Conservation (phyloP, 176 grass and related monocot species). For the Neostapfia colusana region DNA sequence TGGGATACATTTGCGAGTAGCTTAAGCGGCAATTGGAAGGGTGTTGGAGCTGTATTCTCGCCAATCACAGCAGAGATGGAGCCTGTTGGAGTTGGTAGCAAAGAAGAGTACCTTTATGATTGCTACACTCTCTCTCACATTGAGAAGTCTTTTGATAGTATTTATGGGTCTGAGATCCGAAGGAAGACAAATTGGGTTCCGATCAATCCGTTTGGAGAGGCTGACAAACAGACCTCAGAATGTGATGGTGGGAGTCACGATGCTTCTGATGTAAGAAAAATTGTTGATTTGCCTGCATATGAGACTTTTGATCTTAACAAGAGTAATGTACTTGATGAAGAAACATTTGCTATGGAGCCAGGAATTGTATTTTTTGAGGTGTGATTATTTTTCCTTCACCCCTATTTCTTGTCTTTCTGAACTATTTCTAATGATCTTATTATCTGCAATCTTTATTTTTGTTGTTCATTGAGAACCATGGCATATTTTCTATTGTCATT, state of each 20-base stretch:
- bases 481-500: neutral
- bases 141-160: conserved; percentile 46
- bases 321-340: conserved; percentile 75
- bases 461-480: neutral
- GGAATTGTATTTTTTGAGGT: conserved; percentile 98
- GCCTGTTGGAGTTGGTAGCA: conserved; percentile 70
- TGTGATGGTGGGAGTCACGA: conserved; percentile 20
- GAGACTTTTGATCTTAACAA: conserved; percentile 77
- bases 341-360: conserved; percentile 65
- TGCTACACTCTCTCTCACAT: conserved; percentile 81
- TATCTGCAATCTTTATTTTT: neutral
- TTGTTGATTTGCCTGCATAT: conserved; percentile 56
- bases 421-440: conserved; percentile 10
- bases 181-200: conserved; percentile 78
- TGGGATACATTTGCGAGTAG: conserved; percentile 97
- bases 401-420: conserved; percentile 14
- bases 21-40: conserved; percentile 89
- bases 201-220: conserved; percentile 74
- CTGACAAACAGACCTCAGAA: conserved; percentile 38
- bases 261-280: conserved; percentile 25
- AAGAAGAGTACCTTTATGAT: conserved; percentile 93
- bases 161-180: conserved; percentile 45
- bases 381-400: conserved; percentile 16
- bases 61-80: conserved; percentile 93
- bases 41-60: conserved; percentile 82